Base-by-base conservation (phyloP, 2,329 filamentous ascomycete genomes). In the Talaromyces marneffei region DNA sequence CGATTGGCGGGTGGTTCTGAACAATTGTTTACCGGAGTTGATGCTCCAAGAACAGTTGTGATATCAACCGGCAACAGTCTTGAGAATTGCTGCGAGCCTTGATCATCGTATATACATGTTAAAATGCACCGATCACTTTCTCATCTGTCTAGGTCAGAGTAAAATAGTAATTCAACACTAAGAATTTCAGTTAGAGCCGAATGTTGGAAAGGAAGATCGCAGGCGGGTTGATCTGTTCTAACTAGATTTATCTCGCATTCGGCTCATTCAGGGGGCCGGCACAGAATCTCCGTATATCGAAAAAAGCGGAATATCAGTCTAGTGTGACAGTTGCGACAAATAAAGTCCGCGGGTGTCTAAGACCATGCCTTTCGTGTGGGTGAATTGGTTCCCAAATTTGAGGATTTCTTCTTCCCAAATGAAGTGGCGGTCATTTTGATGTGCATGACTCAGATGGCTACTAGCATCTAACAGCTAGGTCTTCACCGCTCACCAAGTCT, bases 401-500 rank as follows among this genome's bases (percentile, higher is more conserved):
- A 23, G 29, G 29, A 23, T 8, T 20, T 20, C n/a, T 31, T 50
- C 25, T 12, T 31, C 10, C 10, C 48, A 23, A n/a, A 31, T 35
- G 46, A 14, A 20, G 10, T 18, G 5, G 10, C 18, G 29, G 18
- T 52, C 29, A 33, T 14, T 33, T 1, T 12, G 23, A 52, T 2
- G 18, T 23, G n/a, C 48, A 52, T 20, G n/a, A 33, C 29, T 20
- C 10, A 3, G 18, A n/a, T 52, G 10, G 48, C 10, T 29, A 52
- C n/a, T 33, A 23, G 9, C 18, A 35, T 35, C 33, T 2, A 6
- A 35, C 10, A 12, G 33, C 33, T 35, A 35, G 33, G 3, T 23
- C n/a, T 40, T 39, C 23, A 29, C 25, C 7, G 29, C 20, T 66
- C 63, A 89, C 87, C 87, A 90, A 6, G 87, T 90, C 74, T 90